A percentile compares a stretch with the other conserved stretches of the same genome.
Conservation (phyloP, 1,139 yeast genomes). For the Wickerhamomyces sp. region DNA sequence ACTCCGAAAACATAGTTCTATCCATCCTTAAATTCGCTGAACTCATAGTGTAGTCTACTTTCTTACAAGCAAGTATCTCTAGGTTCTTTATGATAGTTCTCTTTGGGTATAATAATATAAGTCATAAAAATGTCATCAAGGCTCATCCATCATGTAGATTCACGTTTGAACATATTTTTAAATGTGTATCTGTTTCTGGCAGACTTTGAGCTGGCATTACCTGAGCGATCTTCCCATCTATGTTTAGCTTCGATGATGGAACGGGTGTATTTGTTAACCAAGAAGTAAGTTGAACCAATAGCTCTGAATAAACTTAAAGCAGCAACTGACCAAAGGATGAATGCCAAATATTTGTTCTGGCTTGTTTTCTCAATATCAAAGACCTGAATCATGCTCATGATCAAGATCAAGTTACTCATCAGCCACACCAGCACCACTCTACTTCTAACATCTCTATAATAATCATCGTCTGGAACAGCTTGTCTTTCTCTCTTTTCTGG, state of each 20-base stretch:
- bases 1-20: no score
- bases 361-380: conserved; percentile 60
- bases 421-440: conserved; percentile 93
- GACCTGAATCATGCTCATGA: conserved; percentile 83
- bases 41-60: no score
- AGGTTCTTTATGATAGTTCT: no score
- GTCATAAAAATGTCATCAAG: no score
- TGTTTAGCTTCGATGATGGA: conserved; percentile 33
- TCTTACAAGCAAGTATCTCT: no score
- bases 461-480: conserved; percentile 68
- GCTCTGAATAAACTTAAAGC: conserved; percentile 76
- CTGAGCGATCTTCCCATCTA: conserved; percentile 30
- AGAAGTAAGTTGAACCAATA: conserved; percentile 66
- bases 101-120: background rate
- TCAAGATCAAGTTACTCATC: conserved; percentile 70
- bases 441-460: conserved; percentile 90
- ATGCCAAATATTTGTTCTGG: conserved; percentile 72
- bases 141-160: background rate
- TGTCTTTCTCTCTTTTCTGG: conserved; percentile 31
- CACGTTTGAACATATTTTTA: background rate
- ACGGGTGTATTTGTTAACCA: conserved; percentile 41
- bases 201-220: conserved; percentile 1
- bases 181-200: background rate
- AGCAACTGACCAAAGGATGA: conserved; percentile 90
- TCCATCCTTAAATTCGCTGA: no score